Conservation (phyloP, 192 early-diverging fungal genomes). For the Backusella psychrophila region DNA sequence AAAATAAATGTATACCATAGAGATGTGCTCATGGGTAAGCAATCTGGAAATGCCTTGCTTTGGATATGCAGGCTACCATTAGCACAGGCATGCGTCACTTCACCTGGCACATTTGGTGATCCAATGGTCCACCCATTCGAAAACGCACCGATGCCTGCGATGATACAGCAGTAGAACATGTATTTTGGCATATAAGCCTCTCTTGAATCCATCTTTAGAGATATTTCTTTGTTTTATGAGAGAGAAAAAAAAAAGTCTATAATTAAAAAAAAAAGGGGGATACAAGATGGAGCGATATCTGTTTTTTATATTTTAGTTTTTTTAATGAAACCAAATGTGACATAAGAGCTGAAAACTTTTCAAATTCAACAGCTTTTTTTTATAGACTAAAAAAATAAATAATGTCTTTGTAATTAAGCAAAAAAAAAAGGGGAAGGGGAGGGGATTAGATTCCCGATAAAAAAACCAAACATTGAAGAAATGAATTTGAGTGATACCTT, state of each 20-base stretch:
- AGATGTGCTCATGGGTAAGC: constrained; percentile 30
- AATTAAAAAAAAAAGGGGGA: neutral
- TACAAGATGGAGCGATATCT: neutral
- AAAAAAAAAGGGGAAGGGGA: neutral
- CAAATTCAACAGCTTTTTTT: neutral
- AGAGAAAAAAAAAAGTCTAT: neutral
- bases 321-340: neutral
- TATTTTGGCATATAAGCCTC: constrained; percentile 36
- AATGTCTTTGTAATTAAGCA: neutral
- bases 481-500: neutral
- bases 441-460: neutral
- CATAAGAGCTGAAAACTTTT: neutral
- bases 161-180: constrained; percentile 40
- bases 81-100: constrained; percentile 27
- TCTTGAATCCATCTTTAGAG: constrained; percentile 39
- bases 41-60: constrained; percentile 24
- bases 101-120: constrained; percentile 42
- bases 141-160: constrained; percentile 39
- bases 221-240: neutral
- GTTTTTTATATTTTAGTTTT: neutral
- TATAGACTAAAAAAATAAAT: neutral
- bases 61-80: constrained; percentile 2
- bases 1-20: constrained; percentile 10
- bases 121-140: constrained; percentile 43
- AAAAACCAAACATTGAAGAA: neutral